Percentiles rank a stretch among this genome's conserved stretches.
Evolutionary conservation across 495 filamentous ascomycete genomes (phyloP).

Genomic region (Aspergillus indologenus): DNA sequence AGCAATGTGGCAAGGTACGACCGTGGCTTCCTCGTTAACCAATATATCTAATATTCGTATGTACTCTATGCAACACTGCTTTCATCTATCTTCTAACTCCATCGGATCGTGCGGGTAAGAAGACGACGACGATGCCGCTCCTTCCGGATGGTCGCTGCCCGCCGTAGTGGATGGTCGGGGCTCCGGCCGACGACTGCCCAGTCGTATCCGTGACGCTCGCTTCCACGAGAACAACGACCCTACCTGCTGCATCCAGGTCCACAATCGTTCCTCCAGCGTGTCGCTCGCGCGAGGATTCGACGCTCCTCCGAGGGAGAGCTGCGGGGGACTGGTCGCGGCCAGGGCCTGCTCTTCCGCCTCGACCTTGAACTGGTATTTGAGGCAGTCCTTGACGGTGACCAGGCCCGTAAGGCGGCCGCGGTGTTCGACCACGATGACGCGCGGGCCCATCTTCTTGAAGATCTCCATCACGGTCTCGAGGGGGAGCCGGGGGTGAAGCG

Average conservation of each 20-base stretch:
- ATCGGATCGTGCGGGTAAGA: slow-evolving; percentile 28
- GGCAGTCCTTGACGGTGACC: slow-evolving; percentile 94
- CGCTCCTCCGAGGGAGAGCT: slow-evolving; percentile 32
- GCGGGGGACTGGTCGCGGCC: slow-evolving; percentile 46
- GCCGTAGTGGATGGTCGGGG: not conserved
- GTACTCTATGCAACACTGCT: not conserved
- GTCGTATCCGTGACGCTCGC: slow-evolving; percentile 22
- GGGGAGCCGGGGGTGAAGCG: slow-evolving; percentile 86
- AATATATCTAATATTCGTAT: not conserved
- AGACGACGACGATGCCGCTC: not conserved
- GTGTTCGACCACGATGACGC: slow-evolving; percentile 91
- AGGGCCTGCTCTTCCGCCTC: slow-evolving; percentile 80
- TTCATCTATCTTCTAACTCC: slow-evolving; percentile 54
- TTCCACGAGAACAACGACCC: slow-evolving; percentile 54
- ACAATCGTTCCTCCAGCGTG: slow-evolving; percentile 62
- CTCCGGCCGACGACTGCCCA: not conserved
- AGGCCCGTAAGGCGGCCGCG: slow-evolving; percentile 77
- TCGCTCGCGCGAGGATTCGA: slow-evolving; percentile 22
- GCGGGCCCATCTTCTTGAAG: slow-evolving; percentile 96
- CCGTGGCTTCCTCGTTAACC: too few relatives aligned
- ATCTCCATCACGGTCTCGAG: slow-evolving; percentile 98
- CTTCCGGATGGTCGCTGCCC: slow-evolving; percentile 2
- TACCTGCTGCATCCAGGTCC: slow-evolving; percentile 58
- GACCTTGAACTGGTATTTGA: slow-evolving; percentile 96
- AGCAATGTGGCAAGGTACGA: too few relatives aligned